Conservation (phyloP, 23 red algal species). For the Gracilaria domingensis region DNA sequence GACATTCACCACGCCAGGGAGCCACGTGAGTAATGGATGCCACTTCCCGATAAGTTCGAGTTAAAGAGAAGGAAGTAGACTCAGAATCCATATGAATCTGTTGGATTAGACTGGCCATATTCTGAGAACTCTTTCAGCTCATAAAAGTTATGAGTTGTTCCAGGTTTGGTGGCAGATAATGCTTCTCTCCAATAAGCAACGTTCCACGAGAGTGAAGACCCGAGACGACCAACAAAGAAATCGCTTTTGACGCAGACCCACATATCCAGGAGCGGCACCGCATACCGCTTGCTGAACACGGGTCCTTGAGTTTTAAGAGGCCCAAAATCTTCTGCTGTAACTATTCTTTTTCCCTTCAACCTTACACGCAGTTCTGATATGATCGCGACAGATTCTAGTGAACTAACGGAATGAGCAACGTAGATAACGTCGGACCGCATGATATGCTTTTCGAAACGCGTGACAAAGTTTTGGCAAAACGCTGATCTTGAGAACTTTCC, state of each 20-base stretch:
- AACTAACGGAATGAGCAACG: constrained; percentile 31
- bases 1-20: neutral
- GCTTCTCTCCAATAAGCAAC: constrained; percentile 34
- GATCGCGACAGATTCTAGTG: constrained; percentile 21
- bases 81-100: constrained; percentile 51
- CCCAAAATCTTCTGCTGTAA: constrained; percentile 41
- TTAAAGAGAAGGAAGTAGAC: neutral
- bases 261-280: constrained; percentile 29
- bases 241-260: constrained; percentile 36
- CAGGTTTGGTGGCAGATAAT: neutral
- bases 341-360: neutral
- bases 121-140: constrained; percentile 35
- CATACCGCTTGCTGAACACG: constrained; percentile 43
- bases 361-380: constrained; percentile 19
- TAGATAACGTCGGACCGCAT: constrained; percentile 8
- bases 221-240: constrained; percentile 59
- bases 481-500: constrained; percentile 21
- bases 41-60: neutral
- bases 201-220: constrained; percentile 55
- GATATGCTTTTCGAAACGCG: constrained; percentile 30
- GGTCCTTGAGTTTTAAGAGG: neutral
- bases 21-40: neutral
- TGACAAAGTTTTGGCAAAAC: constrained; percentile 18
- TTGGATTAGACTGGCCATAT: constrained; percentile 26
- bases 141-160: constrained; percentile 26